These are phyloP conservation scores for Pichia paraexigua DNA, from an alignment of 805 yeast genomes.

Conservation along the genomic window DNA sequence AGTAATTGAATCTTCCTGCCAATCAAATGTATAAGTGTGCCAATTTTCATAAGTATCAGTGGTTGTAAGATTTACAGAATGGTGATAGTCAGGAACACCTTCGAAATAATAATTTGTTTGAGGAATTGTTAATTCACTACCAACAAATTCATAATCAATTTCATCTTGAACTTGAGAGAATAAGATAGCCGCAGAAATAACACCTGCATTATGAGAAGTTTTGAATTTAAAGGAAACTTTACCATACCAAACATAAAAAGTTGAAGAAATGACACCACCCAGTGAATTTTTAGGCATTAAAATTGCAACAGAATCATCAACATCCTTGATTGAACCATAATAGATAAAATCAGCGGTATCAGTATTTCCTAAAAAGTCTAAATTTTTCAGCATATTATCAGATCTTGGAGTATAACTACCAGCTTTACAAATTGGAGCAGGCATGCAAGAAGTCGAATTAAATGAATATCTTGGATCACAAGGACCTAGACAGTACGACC, in stretches of 20 bases:
- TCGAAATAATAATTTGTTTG: constrained; percentile 78
- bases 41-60: constrained; percentile 54
- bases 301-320: constrained; percentile 49
- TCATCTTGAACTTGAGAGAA: constrained; percentile 86
- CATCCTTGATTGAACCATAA: constrained; percentile 49
- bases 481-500: constrained; percentile 67
- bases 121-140: constrained; percentile 55
- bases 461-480: constrained; percentile 74
- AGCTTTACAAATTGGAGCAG: constrained; percentile 68
- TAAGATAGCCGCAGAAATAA: constrained; percentile 72
- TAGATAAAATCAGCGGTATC: constrained; percentile 62
- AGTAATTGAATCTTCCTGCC: constrained; percentile 62
- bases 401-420: constrained; percentile 35
- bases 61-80: constrained; percentile 39
- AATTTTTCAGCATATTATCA: constrained; percentile 19
- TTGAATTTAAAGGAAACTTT: constrained; percentile 61
- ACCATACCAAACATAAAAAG: constrained; percentile 84
- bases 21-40: constrained; percentile 73
- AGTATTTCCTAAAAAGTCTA: constrained; percentile 54
- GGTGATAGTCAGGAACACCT: constrained; percentile 63
- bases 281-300: constrained; percentile 72
- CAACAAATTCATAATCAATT: constrained; percentile 82
- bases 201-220: constrained; percentile 73
- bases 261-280: constrained; percentile 77
- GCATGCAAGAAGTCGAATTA: constrained; percentile 67